A percentile compares a stretch with the other conserved stretches of the same genome.
Evolutionary conservation across 139 green algal species (phyloP).

Genomic region (Astrephomene gubernaculifera): DNA sequence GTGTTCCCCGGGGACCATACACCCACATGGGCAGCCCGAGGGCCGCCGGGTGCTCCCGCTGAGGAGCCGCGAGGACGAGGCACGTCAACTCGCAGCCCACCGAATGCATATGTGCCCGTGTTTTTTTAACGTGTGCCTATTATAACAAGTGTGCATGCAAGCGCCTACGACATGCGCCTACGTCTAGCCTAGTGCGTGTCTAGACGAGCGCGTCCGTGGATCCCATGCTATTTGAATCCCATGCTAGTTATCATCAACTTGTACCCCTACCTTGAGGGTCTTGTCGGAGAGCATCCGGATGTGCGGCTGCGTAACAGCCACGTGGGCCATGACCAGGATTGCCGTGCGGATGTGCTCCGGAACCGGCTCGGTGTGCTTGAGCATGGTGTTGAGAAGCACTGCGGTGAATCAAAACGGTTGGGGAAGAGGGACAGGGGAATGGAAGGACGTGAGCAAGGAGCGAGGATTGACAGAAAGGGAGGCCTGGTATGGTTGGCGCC

Average conservation of each 20-base stretch:
- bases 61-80: slow-evolving; percentile 4
- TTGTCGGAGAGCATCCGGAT: slow-evolving; percentile 57
- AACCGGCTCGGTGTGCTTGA: slow-evolving; percentile 46
- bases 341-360: slow-evolving; percentile 45
- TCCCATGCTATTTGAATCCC: too few relatives aligned
- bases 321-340: slow-evolving; percentile 73
- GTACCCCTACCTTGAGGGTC: slow-evolving; percentile 63
- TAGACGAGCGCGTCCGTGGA: not conserved
- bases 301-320: slow-evolving; percentile 72
- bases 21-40: not conserved
- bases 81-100: slow-evolving; percentile 31
- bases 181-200: too few relatives aligned
- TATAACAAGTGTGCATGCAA: too few relatives aligned
- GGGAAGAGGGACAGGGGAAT: not conserved
- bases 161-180: too few relatives aligned
- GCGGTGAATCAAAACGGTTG: slow-evolving; percentile 24
- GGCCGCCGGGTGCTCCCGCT: slow-evolving; percentile 29
- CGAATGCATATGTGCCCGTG: too few relatives aligned
- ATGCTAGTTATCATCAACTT: too few relatives aligned
- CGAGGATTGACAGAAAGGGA: not conserved
- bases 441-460: not conserved
- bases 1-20: slow-evolving; percentile 37
- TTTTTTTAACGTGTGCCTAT: too few relatives aligned
- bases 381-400: slow-evolving; percentile 64
- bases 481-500: not conserved